Evolutionary conservation across 495 filamentous ascomycete genomes (phyloP).

Genomic region (Hypoxylon crocopeplum): DNA sequence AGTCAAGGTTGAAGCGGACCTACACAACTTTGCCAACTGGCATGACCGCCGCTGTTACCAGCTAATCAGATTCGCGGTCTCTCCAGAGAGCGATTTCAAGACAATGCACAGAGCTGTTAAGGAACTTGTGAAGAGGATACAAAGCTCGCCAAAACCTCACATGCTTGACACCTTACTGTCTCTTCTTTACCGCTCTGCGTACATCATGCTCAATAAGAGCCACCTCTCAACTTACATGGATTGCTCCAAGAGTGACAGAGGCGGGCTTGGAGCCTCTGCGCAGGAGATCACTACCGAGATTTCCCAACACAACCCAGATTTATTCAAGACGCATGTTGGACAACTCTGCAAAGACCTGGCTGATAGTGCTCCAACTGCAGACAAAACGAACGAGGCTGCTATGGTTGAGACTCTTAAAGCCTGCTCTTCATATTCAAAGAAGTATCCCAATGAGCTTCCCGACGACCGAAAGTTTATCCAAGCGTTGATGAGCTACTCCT

Average conservation of each 20-base stretch:
- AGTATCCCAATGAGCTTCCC: slow-evolving; percentile 83
- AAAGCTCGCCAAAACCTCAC: slow-evolving; percentile 56
- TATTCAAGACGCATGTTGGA: slow-evolving; percentile 89
- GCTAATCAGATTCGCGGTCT: slow-evolving; percentile 83
- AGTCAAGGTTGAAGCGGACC: slow-evolving; percentile 67
- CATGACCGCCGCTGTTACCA: slow-evolving; percentile 93
- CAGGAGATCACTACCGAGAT: slow-evolving; percentile 95
- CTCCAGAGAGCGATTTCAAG: slow-evolving; percentile 87
- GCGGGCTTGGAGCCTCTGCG: slow-evolving; percentile 75
- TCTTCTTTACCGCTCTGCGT: slow-evolving; percentile 82
- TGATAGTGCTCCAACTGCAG: slow-evolving; percentile 74
- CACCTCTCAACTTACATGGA: slow-evolving; percentile 91
- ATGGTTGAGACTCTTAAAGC: slow-evolving; percentile 91
- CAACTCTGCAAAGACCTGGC: slow-evolving; percentile 88
- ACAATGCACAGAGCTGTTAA: slow-evolving; percentile 88
- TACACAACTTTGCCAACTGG: slow-evolving; percentile 89
- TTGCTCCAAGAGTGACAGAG: slow-evolving; percentile 79
- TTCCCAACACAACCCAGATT: slow-evolving; percentile 81
- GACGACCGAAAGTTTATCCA: slow-evolving; percentile 84
- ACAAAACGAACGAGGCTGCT: slow-evolving; percentile 67
- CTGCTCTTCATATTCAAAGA: slow-evolving; percentile 85
- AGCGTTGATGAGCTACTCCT: slow-evolving; percentile 78
- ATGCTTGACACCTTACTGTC: slow-evolving; percentile 81
- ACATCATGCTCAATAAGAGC: slow-evolving; percentile 90
- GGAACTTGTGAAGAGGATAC: slow-evolving; percentile 83